Conservation (phyloP, 305 asterid genomes). For the Rubia peregrina region DNA sequence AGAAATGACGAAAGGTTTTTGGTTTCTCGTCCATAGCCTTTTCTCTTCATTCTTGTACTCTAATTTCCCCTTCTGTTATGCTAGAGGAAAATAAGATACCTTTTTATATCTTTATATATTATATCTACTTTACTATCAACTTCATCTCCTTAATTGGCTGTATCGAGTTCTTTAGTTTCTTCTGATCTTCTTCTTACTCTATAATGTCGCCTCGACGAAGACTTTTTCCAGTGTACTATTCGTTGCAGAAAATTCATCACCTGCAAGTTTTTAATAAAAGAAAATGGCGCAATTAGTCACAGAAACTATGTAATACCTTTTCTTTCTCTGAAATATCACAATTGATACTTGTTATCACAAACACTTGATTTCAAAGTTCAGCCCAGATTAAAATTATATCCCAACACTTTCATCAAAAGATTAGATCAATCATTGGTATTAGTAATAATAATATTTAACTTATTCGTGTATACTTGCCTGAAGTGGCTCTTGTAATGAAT, state of each 20-base stretch:
- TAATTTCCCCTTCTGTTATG: constrained; percentile 1
- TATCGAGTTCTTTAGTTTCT: constrained; percentile 38
- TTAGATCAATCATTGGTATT: no score
- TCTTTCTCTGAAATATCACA: no score
- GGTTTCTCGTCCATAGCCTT: background rate
- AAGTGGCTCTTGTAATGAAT: constrained; percentile 79
- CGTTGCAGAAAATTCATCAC: constrained; percentile 80
- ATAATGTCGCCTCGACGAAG: constrained; percentile 36
- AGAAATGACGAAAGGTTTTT: no score
- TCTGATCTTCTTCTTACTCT: constrained; percentile 44
- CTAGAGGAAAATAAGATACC: constrained; percentile 16
- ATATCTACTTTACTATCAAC: constrained; percentile 21
- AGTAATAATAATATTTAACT: no score
- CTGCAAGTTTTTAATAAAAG: constrained; percentile 22
- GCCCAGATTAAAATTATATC: no score
- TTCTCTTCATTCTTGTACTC: background rate
- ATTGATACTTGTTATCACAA: no score
- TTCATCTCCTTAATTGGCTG: constrained; percentile 12
- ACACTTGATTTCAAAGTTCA: no score
- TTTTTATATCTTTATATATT: background rate
- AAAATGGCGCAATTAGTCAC: background rate
- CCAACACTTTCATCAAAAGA: no score
- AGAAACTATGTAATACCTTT: no score
- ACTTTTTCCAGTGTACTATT: constrained; percentile 63
- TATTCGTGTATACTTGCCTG: constrained; percentile 36